These are phyloP conservation scores for Fusarium palustre DNA, from an alignment of 2,329 filamentous ascomycete species.

Conservation along the genomic window DNA sequence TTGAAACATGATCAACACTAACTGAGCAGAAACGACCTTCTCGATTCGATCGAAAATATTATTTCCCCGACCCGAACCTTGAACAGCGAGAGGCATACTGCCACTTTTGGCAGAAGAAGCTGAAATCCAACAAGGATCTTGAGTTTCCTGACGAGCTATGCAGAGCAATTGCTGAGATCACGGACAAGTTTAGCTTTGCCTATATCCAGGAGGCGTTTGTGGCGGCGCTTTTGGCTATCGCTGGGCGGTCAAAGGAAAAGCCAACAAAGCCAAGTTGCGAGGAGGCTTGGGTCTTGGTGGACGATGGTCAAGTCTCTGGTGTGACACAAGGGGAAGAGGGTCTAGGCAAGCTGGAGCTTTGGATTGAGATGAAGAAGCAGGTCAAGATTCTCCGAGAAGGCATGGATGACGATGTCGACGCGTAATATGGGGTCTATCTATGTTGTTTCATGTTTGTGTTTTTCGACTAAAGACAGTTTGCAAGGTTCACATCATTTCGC, in stretches of 20 bases:
- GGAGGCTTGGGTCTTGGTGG: not conserved
- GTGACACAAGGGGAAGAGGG: not conserved
- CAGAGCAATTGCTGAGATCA: not conserved
- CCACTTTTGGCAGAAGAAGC: not conserved
- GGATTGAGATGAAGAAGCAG: slow-evolving; percentile 3
- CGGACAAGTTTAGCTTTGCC: slow-evolving; percentile 9
- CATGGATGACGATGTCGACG: not conserved
- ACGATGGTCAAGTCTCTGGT: not conserved
- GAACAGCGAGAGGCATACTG: slow-evolving; percentile 11
- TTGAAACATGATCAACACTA: not conserved
- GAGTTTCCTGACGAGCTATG: not conserved
- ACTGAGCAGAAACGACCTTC: not conserved
- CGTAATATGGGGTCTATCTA: not conserved
- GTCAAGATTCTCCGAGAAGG: slow-evolving; percentile 3
- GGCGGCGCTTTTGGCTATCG: not conserved
- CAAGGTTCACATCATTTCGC: not conserved
- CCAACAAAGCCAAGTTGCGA: not conserved
- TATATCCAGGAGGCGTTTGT: slow-evolving; percentile 8
- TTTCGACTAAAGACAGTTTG: no score
- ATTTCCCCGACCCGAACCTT: not conserved
- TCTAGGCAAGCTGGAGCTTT: not conserved
- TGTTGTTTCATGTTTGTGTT: not conserved
- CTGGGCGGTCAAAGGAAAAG: not conserved
- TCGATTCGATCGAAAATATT: slow-evolving; percentile 8
- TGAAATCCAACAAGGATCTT: not conserved